These are phyloP conservation scores for Kodamaea kaohsiungensis DNA, from an alignment of 805 yeast genomes.

Conservation along the genomic window DNA sequence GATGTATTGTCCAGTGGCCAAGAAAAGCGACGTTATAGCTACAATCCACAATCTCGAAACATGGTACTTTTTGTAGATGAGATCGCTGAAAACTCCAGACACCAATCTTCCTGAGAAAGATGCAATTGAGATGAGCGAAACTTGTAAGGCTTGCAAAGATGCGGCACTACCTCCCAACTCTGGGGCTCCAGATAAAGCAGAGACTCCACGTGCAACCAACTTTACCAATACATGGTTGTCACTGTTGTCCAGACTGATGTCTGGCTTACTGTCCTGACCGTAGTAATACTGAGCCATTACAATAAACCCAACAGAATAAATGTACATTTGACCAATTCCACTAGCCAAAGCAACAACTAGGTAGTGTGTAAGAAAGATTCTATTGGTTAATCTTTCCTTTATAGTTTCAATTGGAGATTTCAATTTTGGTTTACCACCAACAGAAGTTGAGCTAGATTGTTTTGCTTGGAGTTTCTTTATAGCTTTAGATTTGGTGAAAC, in stretches of 20 bases:
- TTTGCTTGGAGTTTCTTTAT: neutral
- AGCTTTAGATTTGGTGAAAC: neutral
- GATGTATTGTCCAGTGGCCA: constrained; percentile 39
- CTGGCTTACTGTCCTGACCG: constrained; percentile 23
- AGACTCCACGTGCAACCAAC: constrained; percentile 1
- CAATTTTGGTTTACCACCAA: neutral
- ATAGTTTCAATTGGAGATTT: constrained; percentile 17
- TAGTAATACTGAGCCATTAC: constrained; percentile 46
- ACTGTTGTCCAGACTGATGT: neutral
- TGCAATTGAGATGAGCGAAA: constrained; percentile 61
- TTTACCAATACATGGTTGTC: neutral
- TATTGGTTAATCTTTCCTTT: constrained; percentile 22
- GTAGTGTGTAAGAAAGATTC: constrained; percentile 51
- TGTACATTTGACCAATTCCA: constrained; percentile 71
- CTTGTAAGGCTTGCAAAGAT: constrained; percentile 68
- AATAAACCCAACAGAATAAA: constrained; percentile 73
- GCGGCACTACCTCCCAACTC: constrained; percentile 25
- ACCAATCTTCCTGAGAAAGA: constrained; percentile 65
- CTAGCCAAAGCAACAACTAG: constrained; percentile 56
- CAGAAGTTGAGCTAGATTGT: constrained; percentile 12
- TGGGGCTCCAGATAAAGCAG: constrained; percentile 7
- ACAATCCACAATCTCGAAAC: constrained; percentile 70
- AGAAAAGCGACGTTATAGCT: constrained; percentile 39
- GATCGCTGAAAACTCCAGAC: constrained; percentile 68
- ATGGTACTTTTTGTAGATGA: constrained; percentile 49